A percentile compares a stretch with the other conserved stretches of the same genome.
Evolutionary conservation across 164 flowering plant genomes (phyloP).

Genomic region (Dillenia suffruticosa): DNA sequence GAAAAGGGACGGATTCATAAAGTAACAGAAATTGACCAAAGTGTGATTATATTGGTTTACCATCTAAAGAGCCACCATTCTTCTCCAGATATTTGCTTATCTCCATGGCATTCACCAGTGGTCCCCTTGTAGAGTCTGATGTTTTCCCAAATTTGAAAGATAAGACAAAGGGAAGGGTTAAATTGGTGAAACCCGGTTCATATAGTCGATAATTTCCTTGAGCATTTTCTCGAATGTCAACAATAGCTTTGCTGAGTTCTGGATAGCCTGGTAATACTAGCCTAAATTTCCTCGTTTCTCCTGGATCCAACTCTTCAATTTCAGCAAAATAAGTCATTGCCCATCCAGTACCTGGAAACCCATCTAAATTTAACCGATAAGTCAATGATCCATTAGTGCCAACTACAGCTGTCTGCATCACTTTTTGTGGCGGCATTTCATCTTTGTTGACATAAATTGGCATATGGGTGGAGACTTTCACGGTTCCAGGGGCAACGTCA

Average conservation of each 20-base stretch:
- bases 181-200: constrained; percentile 81
- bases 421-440: constrained; percentile 86
- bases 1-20: too few species aligned
- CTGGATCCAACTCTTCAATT: constrained; percentile 75
- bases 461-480: constrained; percentile 60
- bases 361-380: constrained; percentile 88
- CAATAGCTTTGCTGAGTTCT: constrained; percentile 65
- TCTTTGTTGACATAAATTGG: constrained; percentile 51
- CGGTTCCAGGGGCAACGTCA: constrained; percentile 90
- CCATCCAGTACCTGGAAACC: constrained; percentile 96
- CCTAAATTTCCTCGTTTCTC: constrained; percentile 73
- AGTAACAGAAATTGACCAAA: too few species aligned
- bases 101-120: constrained; percentile 94
- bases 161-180: constrained; percentile 80
- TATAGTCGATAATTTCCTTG: constrained; percentile 79
- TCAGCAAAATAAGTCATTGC: constrained; percentile 91
- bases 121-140: constrained; percentile 81
- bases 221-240: constrained; percentile 93
- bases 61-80: constrained; percentile 73
- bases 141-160: constrained; percentile 70
- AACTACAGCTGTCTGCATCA: constrained; percentile 99
- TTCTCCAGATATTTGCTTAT: constrained; percentile 76
- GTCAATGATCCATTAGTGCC: constrained; percentile 79
- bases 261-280: constrained; percentile 63
- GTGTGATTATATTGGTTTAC: constrained; percentile 31